Evolutionary conservation across 2,329 filamentous ascomycete genomes (phyloP).

Genomic region (Stachybotrys chlorohalonatus): DNA sequence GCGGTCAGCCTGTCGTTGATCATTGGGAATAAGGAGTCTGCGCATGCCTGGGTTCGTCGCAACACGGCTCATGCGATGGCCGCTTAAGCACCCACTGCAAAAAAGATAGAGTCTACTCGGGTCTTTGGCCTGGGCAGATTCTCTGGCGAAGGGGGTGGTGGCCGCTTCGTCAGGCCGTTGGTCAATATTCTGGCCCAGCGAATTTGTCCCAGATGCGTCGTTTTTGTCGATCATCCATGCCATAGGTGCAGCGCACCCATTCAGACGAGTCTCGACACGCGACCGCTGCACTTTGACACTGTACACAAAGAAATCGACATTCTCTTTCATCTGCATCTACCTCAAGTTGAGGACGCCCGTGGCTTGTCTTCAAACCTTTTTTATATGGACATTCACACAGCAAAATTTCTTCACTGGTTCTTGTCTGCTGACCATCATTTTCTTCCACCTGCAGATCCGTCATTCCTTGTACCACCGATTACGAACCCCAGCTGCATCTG

Average conservation of each 20-base stretch:
- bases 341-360: background rate
- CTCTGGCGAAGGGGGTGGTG: background rate
- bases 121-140: too few species aligned
- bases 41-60: too few species aligned
- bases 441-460: background rate
- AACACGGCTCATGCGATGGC: background rate
- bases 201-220: background rate
- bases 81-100: background rate
- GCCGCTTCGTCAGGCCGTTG: background rate
- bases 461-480: background rate
- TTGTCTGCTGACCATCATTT: background rate
- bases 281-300: background rate
- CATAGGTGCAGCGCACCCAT: background rate
- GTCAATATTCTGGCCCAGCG: background rate
- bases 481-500: too few species aligned
- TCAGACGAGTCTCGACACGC: background rate
- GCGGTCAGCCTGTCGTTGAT: background rate
- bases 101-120: too few species aligned
- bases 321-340: background rate
- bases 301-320: background rate
- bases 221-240: background rate
- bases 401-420: background rate
- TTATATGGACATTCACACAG: background rate
- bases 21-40: background rate
- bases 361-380: background rate